Evolutionary conservation across 768 basidiomycete species (phyloP), one percentile per base, ranked within the genome.

Genomic region (Leccinum truebloodii): DNA sequence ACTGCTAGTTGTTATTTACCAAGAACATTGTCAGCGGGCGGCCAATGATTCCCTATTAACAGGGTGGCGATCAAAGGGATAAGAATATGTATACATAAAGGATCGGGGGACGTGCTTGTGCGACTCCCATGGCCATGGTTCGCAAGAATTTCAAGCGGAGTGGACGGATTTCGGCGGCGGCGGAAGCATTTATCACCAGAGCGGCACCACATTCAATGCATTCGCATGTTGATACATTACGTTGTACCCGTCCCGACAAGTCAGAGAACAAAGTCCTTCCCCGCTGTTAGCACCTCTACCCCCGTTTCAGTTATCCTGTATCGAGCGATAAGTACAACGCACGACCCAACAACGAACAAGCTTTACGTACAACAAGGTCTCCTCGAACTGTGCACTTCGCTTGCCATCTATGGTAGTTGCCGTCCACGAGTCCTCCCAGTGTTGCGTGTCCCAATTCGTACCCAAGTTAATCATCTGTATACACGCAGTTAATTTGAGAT

Each of bases 341-440:
- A 39, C 26, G 52, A 50, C 37, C 39, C 48, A 65, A 48, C 18
- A n/a, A 55, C 44, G 44, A 44, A 44, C 44, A 58, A 16, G 54
- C 16, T 22, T 54, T 41, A 83, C 94, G 67, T 69, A 95, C 95
- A 99, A 75, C 37, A 99, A 78, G 1, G 96, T 98, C 69, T 99
- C 97, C 73, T 99, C 97, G 71, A 98, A 99, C 70, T 99, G 97
- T 1, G 97, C 97, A 61, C 92, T 95, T 58, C 83, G 80, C 73
- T 90, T 90, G 24, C 95, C 96, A 75, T 98, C 96, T 13, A 83
- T 75, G 5, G 97, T 99, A 22, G 90, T 93, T 1, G 95, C 94
- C 3, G 96, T 98, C 96, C 96, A 98, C 70, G 94, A 88, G 73
- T 96, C 94, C 34, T 89, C 89, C 95, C 95, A 94, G 71, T 94